Percentiles rank a stretch among this genome's conserved stretches.
Conservation (phyloP, 2,329 filamentous ascomycete genomes). For the Alternaria metachromatica region DNA sequence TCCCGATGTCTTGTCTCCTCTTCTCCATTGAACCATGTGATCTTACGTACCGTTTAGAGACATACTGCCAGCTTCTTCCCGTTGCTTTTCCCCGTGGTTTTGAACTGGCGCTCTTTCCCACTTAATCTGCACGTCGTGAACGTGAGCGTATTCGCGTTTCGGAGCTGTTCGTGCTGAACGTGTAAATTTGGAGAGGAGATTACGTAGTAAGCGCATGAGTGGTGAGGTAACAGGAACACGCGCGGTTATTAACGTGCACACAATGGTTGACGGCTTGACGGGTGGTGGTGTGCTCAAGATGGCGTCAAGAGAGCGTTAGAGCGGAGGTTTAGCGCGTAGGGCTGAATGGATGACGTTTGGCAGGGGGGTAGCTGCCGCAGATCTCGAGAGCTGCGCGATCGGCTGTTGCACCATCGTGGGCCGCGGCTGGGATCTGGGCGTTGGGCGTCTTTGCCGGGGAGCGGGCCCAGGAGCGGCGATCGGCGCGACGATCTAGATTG, state of each 20-base stretch:
- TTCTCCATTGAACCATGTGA: background rate
- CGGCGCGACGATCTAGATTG: constrained; percentile 4
- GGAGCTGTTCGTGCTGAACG: background rate
- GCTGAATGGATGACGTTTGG: constrained; percentile 21
- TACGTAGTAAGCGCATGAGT: constrained; percentile 10
- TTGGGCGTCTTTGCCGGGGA: background rate
- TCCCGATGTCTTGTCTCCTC: background rate
- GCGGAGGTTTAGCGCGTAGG: constrained; percentile 13
- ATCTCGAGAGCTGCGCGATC: constrained; percentile 6
- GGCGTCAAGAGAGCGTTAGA: constrained; percentile 9
- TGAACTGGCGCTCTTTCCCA: background rate
- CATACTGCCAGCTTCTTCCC: constrained; percentile 11
- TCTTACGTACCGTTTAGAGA: constrained; percentile 14
- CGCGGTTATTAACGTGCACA: background rate
- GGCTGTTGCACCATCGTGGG: constrained; percentile 7
- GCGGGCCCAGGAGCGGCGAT: constrained; percentile 7
- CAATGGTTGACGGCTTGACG: background rate
- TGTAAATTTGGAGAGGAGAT: background rate
- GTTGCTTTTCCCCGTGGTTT: background rate
- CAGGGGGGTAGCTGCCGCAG: constrained; percentile 15
- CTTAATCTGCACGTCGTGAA: constrained; percentile 35
- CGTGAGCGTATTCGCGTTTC: constrained; percentile 34
- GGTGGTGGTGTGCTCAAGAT: constrained; percentile 17
- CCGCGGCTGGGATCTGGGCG: background rate
- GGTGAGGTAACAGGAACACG: background rate